phyloP scores from a whole-genome alignment of 768 basidiomycete species.

The Auricularia sp. region DNA sequence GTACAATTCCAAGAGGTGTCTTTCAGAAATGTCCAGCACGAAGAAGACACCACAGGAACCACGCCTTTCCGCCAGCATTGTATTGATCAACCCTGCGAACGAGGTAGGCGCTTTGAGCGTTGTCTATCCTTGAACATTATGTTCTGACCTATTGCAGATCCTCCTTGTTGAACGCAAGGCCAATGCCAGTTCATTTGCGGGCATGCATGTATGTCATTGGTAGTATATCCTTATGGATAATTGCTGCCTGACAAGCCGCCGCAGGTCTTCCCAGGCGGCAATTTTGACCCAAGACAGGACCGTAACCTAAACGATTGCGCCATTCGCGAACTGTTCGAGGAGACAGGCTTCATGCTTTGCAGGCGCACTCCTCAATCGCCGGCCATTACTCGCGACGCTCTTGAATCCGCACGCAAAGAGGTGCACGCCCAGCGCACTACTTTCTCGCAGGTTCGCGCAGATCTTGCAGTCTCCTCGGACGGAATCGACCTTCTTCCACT shows the following conservation, averaged over 20 bases:
- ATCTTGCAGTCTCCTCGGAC: slow-evolving; percentile 36
- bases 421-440: slow-evolving; percentile 43
- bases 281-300: slow-evolving; percentile 54
- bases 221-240: not conserved
- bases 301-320: slow-evolving; percentile 48
- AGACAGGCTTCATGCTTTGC: slow-evolving; percentile 57
- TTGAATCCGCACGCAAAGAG: slow-evolving; percentile 46
- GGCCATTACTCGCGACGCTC: slow-evolving; percentile 23
- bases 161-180: not conserved
- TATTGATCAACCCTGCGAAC: slow-evolving; percentile 55
- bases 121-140: slow-evolving; percentile 35
- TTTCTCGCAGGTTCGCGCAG: slow-evolving; percentile 45
- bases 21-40: not conserved
- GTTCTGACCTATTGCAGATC: not conserved
- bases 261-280: slow-evolving; percentile 73
- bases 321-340: slow-evolving; percentile 70
- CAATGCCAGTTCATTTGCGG: slow-evolving; percentile 4
- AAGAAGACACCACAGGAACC: slow-evolving; percentile 22
- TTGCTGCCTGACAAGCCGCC: not conserved
- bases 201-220: not conserved
- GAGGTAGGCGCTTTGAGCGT: slow-evolving; percentile 60
- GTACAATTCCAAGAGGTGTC: too few relatives aligned
- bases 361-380: slow-evolving; percentile 21
- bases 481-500: slow-evolving; percentile 48
- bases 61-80: slow-evolving; percentile 56